Percentiles rank a stretch among this genome's conserved stretches.
Conservation (phyloP, 306 rosid genomes). For the Astragalus glycyphyllos region DNA sequence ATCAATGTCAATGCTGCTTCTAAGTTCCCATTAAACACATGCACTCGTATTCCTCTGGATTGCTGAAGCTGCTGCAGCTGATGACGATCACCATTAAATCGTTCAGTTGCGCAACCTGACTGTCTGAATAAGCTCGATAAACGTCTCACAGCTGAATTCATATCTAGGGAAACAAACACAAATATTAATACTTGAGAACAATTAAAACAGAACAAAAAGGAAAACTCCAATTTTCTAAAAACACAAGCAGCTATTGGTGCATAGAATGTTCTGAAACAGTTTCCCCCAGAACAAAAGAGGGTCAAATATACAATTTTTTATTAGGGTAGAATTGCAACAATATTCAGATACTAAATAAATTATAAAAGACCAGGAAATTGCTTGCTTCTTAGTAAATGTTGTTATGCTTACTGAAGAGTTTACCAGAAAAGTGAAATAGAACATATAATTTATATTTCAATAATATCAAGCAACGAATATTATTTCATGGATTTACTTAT, state of each 20-base stretch:
- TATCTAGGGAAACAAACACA: constrained; percentile 23
- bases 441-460: too few relatives aligned
- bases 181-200: constrained; percentile 6
- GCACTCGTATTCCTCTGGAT: too few relatives aligned
- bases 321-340: too few relatives aligned
- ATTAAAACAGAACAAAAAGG: neutral
- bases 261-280: neutral
- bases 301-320: neutral
- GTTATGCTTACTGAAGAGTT: too few relatives aligned
- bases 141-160: constrained; percentile 65
- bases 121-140: constrained; percentile 49
- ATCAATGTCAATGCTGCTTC: too few relatives aligned
- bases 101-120: constrained; percentile 42
- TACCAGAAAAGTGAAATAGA: too few relatives aligned
- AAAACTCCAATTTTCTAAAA: neutral
- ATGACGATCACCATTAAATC: constrained; percentile 35
- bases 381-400: too few relatives aligned
- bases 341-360: too few relatives aligned
- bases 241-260: neutral
- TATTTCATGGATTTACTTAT: too few relatives aligned
- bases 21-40: too few relatives aligned
- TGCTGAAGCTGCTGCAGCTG: constrained; percentile 56
- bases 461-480: too few relatives aligned
- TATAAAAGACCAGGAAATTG: too few relatives aligned
- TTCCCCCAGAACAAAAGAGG: neutral